Conservation (phyloP, 1,284 basidiomycete genomes). For the Xanthoconium separans region DNA sequence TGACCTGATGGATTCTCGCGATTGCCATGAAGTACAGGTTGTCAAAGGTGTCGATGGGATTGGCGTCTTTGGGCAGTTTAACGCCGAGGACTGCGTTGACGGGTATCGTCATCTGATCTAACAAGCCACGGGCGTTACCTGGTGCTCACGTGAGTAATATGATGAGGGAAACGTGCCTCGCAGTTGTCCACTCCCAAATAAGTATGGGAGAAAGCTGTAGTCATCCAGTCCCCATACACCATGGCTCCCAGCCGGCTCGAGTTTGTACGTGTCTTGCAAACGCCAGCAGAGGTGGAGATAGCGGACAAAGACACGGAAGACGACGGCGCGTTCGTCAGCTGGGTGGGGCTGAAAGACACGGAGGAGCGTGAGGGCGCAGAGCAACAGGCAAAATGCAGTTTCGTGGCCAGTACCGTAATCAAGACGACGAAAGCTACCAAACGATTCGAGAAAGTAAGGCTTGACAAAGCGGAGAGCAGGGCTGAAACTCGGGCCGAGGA, state of each 20-base stretch:
- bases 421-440: slow-evolving; percentile 89
- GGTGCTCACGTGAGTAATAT: slow-evolving; percentile 10
- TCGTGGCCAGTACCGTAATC: slow-evolving; percentile 99
- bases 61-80: slow-evolving; percentile 45
- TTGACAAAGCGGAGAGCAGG: slow-evolving; percentile 58
- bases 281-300: slow-evolving; percentile 85
- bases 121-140: slow-evolving; percentile 4
- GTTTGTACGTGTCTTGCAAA: slow-evolving; percentile 85
- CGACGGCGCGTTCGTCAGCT: slow-evolving; percentile 60
- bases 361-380: slow-evolving; percentile 66
- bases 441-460: slow-evolving; percentile 81
- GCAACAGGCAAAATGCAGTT: slow-evolving; percentile 80
- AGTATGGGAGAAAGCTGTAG: slow-evolving; percentile 87
- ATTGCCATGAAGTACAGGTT: slow-evolving; percentile 86
- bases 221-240: slow-evolving; percentile 99
- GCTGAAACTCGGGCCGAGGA: slow-evolving; percentile 49
- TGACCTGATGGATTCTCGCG: slow-evolving; percentile 77
- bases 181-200: slow-evolving; percentile 91
- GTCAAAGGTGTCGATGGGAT: slow-evolving; percentile 24
- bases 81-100: slow-evolving; percentile 56
- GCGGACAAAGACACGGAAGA: slow-evolving; percentile 65
- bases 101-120: slow-evolving; percentile 59
- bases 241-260: slow-evolving; percentile 97
- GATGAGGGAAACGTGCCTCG: slow-evolving; percentile 48
- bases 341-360: slow-evolving; percentile 57